Evolutionary conservation across 23 red algal species (phyloP), one percentile per base, ranked within the genome.

Genomic region (Gracilaria caudata): DNA sequence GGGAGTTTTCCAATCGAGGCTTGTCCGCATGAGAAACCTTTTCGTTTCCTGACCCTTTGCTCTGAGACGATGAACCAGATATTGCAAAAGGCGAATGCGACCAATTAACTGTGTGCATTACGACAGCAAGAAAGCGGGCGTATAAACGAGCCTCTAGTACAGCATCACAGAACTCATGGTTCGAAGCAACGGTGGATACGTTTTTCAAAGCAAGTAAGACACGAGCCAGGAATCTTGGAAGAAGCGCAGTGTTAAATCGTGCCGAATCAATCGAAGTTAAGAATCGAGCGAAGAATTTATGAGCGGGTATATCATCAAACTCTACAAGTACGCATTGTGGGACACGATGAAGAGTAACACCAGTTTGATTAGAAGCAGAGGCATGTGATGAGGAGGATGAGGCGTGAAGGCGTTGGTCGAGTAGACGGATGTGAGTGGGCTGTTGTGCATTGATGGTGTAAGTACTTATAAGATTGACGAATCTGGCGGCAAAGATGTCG

Each of bases 281-380:
- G 51, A 89, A 89, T 19, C 57, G 64, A 38, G 76, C 51, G 21
- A 89, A 79, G 70, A 89, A 89, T 34, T 36, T 44, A 17, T 89
- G 55, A 29, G 71, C 86, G 11, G 66, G 64, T 10, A 53, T 7
- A 32, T 85, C 64, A 23, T 61, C 53, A 89, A 79, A 89, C 17
- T 49, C 28, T 68, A 8, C 70, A 29, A 68, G 86, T 17, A 89
- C 73, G 7, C 33, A 21, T 43, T 39, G 32, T 28, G 86, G 86
- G 32, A 80, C 24, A 19, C 86, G 86, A 34, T 89, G 86, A 14
- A 89, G 51, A 2, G 78, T 59, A 30, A 89, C 86, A 7, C 70
- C 68, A 13, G 5, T 41, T 13, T 71, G 32, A 43, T 45, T 57
- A 4, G 58, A 4, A 13, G 43, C 33, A 4, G 58, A 4, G 7